Conservation (phyloP, 164 flowering plant genomes). For the Stephania yunnanensis region DNA sequence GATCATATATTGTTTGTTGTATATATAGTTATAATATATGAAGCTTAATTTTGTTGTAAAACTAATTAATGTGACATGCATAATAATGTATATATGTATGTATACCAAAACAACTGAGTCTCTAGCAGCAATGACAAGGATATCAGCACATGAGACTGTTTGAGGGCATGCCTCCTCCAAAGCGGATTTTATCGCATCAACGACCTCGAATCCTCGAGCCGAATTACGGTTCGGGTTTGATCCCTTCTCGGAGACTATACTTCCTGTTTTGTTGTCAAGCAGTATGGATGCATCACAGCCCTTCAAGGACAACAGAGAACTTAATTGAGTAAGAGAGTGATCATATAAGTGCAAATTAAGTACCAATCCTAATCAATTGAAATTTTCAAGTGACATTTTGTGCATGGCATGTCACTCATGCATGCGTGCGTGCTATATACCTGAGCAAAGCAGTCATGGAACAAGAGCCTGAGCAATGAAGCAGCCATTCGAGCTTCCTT, state of each 20-base stretch:
- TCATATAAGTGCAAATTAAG: neutral
- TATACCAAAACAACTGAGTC: conserved; percentile 75
- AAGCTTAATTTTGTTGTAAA: no score
- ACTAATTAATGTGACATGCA: no score
- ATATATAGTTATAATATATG: no score
- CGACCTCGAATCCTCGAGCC: conserved; percentile 76
- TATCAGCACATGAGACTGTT: conserved; percentile 91
- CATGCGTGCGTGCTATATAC: conserved; percentile 1
- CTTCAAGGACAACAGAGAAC: conserved; percentile 27
- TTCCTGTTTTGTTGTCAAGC: conserved; percentile 58
- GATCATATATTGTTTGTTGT: no score
- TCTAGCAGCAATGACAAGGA: conserved; percentile 78
- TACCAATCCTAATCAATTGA: neutral
- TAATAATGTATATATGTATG: neutral
- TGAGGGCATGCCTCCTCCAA: conserved; percentile 80
- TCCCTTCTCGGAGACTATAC: conserved; percentile 62
- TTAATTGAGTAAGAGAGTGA: no score
- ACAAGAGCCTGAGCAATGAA: conserved; percentile 30
- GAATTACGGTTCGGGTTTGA: conserved; percentile 75
- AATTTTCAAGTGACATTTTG: neutral
- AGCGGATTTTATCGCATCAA: conserved; percentile 79
- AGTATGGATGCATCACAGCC: conserved; percentile 89
- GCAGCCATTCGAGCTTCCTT: conserved; percentile 41
- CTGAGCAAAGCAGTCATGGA: conserved; percentile 32
- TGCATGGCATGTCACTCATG: neutral